phyloP scores from a whole-genome alignment of 2,329 filamentous ascomycete genomes.

The Simplicillium sp. region DNA sequence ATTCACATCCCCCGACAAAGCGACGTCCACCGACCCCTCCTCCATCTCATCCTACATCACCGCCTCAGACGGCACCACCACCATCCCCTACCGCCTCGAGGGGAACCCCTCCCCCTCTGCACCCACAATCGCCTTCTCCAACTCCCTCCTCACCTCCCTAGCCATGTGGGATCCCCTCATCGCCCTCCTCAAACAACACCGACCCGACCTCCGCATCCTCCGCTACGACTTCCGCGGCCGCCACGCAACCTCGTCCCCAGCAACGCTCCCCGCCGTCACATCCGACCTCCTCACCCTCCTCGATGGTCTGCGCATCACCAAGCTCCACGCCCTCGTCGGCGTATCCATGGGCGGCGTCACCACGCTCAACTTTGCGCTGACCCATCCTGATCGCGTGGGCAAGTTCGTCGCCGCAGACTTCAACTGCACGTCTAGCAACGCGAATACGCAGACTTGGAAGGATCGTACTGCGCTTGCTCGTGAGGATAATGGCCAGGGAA shows the following conservation, averaged over 20 bases:
- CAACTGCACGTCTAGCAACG: conserved; percentile 59
- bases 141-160: conserved; percentile 70
- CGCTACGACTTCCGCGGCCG: conserved; percentile 72
- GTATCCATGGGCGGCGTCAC: conserved; percentile 79
- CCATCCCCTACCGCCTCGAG: conserved; percentile 66
- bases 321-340: conserved; percentile 59
- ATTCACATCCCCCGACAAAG: conserved; percentile 45
- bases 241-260: conserved; percentile 35
- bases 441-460: conserved; percentile 72
- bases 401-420: conserved; percentile 71
- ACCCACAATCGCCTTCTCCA: conserved; percentile 65
- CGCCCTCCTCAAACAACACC: conserved; percentile 44
- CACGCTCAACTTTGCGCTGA: conserved; percentile 61
- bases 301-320: conserved; percentile 57
- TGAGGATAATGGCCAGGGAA: conserved; percentile 44
- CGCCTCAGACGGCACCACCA: conserved; percentile 52
- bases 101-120: conserved; percentile 57
- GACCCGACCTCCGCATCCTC: conserved; percentile 61
- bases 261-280: conserved; percentile 56
- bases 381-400: conserved; percentile 47
- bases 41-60: conserved; percentile 60
- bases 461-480: conserved; percentile 64
- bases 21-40: conserved; percentile 44
- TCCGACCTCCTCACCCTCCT: conserved; percentile 59
- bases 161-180: conserved; percentile 77